phyloP scores from a whole-genome alignment of 2,329 filamentous ascomycete species.

The Lachnellula subtilissima region DNA sequence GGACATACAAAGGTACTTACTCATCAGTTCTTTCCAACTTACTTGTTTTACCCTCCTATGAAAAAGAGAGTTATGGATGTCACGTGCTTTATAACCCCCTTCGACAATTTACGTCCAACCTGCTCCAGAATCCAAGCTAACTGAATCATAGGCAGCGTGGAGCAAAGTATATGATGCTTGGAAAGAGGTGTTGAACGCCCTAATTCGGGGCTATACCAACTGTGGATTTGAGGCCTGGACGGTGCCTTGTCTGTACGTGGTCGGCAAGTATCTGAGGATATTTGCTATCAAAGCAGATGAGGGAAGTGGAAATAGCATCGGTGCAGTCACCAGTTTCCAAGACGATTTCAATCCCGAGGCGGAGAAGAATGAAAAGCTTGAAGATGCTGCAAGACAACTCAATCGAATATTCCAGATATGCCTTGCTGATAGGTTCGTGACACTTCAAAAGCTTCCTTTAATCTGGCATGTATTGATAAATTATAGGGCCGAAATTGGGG shows the following conservation, averaged over 20 bases:
- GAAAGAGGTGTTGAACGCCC: slow-evolving; percentile 73
- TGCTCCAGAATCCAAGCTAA: background rate
- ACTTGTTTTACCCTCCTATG: too few relatives aligned
- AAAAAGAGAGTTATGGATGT: background rate
- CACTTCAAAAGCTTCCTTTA: background rate
- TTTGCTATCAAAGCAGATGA: slow-evolving; percentile 91
- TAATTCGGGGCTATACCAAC: slow-evolving; percentile 78
- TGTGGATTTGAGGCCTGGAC: slow-evolving; percentile 82
- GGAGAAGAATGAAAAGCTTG: slow-evolving; percentile 77
- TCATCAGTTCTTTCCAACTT: too few relatives aligned
- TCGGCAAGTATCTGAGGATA: slow-evolving; percentile 77
- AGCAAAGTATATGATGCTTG: slow-evolving; percentile 80
- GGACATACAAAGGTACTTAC: slow-evolving; percentile 25
- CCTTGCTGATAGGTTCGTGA: slow-evolving; percentile 73
- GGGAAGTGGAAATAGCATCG: slow-evolving; percentile 48
- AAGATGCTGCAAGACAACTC: slow-evolving; percentile 84
- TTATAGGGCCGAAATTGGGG: slow-evolving; percentile 61
- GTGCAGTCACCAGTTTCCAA: slow-evolving; percentile 50
- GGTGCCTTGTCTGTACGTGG: slow-evolving; percentile 81
- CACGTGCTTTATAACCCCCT: background rate
- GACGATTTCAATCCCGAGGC: slow-evolving; percentile 77
- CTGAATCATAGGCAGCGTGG: slow-evolving; percentile 44
- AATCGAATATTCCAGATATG: slow-evolving; percentile 92
- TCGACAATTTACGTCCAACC: background rate
- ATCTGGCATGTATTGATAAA: slow-evolving; percentile 39